Conservation (phyloP, 805 yeast genomes). For the Candida endomychidarum region DNA sequence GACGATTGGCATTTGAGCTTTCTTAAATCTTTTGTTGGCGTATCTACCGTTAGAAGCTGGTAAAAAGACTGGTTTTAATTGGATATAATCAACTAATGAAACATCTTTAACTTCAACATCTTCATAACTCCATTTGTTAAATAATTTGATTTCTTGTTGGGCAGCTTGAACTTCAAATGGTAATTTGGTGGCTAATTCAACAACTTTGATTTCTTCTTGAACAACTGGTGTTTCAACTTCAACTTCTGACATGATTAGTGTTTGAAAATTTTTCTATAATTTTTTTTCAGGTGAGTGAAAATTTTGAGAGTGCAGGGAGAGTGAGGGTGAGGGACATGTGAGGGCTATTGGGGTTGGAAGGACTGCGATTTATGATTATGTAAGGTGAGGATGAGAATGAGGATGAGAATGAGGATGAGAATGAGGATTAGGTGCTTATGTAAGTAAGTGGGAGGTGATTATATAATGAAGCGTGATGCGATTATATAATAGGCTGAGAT, state of each 20-base stretch:
- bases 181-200: slow-evolving; percentile 90
- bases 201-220: slow-evolving; percentile 79
- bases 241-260: slow-evolving; percentile 75
- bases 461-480: no score
- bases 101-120: slow-evolving; percentile 97
- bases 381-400: neutral
- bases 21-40: slow-evolving; percentile 99
- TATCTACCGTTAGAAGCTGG: slow-evolving; percentile 99
- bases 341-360: no score
- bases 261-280: slow-evolving; percentile 10
- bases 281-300: slow-evolving; percentile 8
- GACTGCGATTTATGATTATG: neutral
- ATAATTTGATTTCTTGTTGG: slow-evolving; percentile 92
- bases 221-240: slow-evolving; percentile 70
- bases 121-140: slow-evolving; percentile 99
- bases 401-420: no score
- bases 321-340: neutral
- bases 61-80: slow-evolving; percentile 96
- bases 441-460: no score
- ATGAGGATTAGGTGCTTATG: no score
- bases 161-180: slow-evolving; percentile 97
- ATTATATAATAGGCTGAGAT: no score
- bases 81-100: slow-evolving; percentile 97
- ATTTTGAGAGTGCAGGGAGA: slow-evolving; percentile 7
- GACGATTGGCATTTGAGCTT: slow-evolving; percentile 98